Percentiles rank a stretch among this genome's conserved stretches.
These are phyloP conservation scores for Chamaecyparis obtusa DNA, from an alignment of 75 land plant species.

Conservation along the genomic window DNA sequence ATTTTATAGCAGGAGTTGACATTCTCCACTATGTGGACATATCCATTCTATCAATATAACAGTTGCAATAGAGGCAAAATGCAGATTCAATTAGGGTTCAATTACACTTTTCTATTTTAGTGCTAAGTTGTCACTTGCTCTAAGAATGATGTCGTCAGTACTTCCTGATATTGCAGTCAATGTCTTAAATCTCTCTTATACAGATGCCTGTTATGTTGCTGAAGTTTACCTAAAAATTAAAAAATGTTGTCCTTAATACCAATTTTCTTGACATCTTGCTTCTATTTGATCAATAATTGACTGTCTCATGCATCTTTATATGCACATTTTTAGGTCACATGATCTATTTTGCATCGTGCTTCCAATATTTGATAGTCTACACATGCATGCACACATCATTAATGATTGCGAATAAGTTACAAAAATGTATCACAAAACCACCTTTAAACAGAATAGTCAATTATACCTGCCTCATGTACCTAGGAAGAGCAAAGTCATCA, in stretches of 20 bases:
- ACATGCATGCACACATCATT: no score
- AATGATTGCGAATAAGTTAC: no score
- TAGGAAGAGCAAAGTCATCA: background rate
- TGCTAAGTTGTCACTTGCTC: background rate
- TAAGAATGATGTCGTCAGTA: background rate
- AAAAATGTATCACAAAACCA: no score
- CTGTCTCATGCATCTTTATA: background rate
- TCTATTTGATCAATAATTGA: background rate
- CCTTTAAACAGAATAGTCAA: no score
- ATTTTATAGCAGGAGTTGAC: background rate
- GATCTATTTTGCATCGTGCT: background rate
- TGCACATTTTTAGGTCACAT: background rate
- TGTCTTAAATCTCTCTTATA: background rate
- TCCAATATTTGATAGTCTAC: no score
- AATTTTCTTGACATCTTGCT: background rate
- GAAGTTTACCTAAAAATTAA: background rate
- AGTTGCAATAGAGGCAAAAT: background rate
- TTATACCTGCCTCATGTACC: background rate
- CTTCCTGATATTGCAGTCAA: background rate
- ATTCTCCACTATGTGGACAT: background rate
- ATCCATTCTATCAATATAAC: background rate
- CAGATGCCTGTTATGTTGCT: background rate
- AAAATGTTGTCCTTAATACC: background rate
- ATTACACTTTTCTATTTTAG: background rate
- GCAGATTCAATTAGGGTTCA: background rate